These are phyloP conservation scores for Lactarius akahatsu DNA, from an alignment of 768 basidiomycete genomes.

Conservation along the genomic window DNA sequence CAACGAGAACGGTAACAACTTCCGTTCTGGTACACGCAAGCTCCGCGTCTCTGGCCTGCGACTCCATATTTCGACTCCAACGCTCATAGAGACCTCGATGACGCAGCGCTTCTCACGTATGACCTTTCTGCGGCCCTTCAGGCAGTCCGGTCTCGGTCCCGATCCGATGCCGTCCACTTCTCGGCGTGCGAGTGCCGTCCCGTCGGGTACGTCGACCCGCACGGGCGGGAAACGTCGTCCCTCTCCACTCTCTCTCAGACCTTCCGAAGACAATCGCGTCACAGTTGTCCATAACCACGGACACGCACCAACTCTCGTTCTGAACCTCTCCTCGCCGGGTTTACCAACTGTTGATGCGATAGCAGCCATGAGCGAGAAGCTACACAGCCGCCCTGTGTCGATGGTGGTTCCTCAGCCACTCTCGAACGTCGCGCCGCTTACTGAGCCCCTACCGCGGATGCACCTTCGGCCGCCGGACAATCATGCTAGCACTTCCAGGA, in stretches of 20 bases:
- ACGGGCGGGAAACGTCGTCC: background rate
- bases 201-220: background rate
- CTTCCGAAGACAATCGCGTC: constrained; percentile 8
- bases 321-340: constrained; percentile 16
- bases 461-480: background rate
- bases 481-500: background rate
- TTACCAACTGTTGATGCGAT: constrained; percentile 13
- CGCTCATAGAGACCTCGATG: constrained; percentile 20
- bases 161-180: background rate
- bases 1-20: constrained; percentile 8
- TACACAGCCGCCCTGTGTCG: background rate
- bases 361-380: constrained; percentile 1
- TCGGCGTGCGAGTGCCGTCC: background rate
- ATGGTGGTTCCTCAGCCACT: background rate
- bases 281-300: constrained; percentile 9
- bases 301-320: constrained; percentile 26
- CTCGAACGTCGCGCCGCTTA: background rate
- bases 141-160: background rate
- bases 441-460: background rate
- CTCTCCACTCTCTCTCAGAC: background rate
- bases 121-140: constrained; percentile 13
- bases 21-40: constrained; percentile 25
- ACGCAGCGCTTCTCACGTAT: constrained; percentile 17
- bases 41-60: constrained; percentile 7
- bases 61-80: constrained; percentile 23